Evolutionary conservation across 1,139 yeast species (phyloP), one percentile per base, ranked within the genome.

Genomic region (Diutina siamensis): DNA sequence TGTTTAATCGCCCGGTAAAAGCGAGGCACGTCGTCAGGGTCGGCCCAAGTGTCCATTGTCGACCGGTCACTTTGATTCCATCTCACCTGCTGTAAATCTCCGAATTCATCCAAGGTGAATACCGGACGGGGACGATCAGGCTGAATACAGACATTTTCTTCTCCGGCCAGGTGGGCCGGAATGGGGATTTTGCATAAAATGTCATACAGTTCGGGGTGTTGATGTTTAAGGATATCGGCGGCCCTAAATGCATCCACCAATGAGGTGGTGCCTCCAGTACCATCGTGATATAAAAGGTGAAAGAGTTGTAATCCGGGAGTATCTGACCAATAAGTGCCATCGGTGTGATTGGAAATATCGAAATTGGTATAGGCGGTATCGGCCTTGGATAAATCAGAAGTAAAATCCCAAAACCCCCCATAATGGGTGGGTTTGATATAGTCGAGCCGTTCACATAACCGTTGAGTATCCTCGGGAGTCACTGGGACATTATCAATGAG

Each of bases 341-440:
- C 89, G 2, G 88, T 81, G 56, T 83, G 92, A 19, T 77, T 65
- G 17, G 78, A 76, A 49, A 83, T 75, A 52, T 78, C 83, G 49
- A 81, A 67, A 55, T 80, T 79, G 21, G 88, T 81, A 57, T 83
- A 83, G 2, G 89, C 92, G 3, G 87, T 80, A 57, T 83, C 92
- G 48, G 78, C 76, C 62, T 78, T 80, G 42, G 81, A 71, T 55
- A 83, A 64, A 57, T 83, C 86, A 13, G 86, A 74, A 20, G 89
- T 82, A 58, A 83, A 82, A 55, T 81, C 88, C 88, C 89, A 83
- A 60, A 83, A 82, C 3, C 86, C 88, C 15, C 88, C 89, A 51
- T 83, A 83, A 59, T 83, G 89, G 2, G 92, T 83, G 20, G 81
- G 83, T 36, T 85, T 66, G 48, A 82, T 75, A 57, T 78, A 80